Percentiles rank a stretch among this genome's conserved stretches.
phyloP scores from a whole-genome alignment of 345 rosid genomes.

The Mercurialis annua region DNA sequence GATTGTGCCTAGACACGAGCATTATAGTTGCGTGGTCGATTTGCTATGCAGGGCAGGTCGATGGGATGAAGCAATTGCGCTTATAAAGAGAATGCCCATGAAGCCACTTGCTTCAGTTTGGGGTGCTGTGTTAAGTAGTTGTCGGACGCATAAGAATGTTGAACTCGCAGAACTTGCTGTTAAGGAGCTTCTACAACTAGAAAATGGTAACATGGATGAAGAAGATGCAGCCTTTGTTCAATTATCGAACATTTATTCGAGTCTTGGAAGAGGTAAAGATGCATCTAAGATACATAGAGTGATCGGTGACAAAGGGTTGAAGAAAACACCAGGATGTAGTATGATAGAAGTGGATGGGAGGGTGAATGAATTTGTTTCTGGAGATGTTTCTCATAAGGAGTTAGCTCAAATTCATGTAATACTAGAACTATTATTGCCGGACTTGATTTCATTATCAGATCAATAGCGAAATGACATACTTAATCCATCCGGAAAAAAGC shows the following conservation, averaged over 20 bases:
- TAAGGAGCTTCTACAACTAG: slow-evolving; percentile 39
- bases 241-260: slow-evolving; percentile 43
- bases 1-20: slow-evolving; percentile 51
- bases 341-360: slow-evolving; percentile 50
- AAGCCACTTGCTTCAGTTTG: slow-evolving; percentile 58
- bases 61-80: slow-evolving; percentile 43
- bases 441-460: background rate
- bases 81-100: slow-evolving; percentile 55
- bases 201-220: slow-evolving; percentile 41
- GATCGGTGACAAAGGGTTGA: slow-evolving; percentile 44
- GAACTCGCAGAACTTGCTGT: slow-evolving; percentile 56
- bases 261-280: slow-evolving; percentile 32
- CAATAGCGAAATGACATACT: background rate
- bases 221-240: slow-evolving; percentile 61
- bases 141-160: slow-evolving; percentile 50
- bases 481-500: too few species aligned
- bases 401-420: slow-evolving; percentile 37
- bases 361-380: slow-evolving; percentile 46
- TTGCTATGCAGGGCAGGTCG: slow-evolving; percentile 54
- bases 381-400: slow-evolving; percentile 42
- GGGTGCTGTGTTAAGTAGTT: slow-evolving; percentile 57
- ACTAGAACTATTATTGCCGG: slow-evolving; percentile 27
- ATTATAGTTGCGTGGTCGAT: slow-evolving; percentile 59
- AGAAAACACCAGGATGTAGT: slow-evolving; percentile 56
- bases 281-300: slow-evolving; percentile 41